Evolutionary conservation across 2,329 filamentous ascomycete species (phyloP).

Genomic region (Hymenoscyphus linearis): DNA sequence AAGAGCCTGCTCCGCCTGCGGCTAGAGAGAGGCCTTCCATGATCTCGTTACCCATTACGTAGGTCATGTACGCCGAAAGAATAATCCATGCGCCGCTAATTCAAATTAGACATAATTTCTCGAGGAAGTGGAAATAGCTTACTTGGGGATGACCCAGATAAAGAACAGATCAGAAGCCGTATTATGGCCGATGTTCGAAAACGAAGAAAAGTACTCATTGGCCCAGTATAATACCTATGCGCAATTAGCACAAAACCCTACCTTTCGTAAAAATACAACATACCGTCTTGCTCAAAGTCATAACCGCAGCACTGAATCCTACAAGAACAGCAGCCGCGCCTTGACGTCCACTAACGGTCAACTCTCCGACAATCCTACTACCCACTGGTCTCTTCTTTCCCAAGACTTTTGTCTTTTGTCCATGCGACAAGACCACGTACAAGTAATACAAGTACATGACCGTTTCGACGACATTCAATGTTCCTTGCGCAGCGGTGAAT

Average conservation of each 20-base stretch:
- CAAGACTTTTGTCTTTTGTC: constrained; percentile 29
- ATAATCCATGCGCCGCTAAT: constrained; percentile 59
- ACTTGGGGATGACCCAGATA: constrained; percentile 65
- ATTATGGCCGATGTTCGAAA: constrained; percentile 59
- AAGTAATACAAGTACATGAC: constrained; percentile 55
- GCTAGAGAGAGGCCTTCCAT: constrained; percentile 50
- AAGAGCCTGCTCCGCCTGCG: constrained; percentile 22
- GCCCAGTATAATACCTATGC: constrained; percentile 39
- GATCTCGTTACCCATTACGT: constrained; percentile 56
- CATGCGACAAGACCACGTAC: constrained; percentile 43
- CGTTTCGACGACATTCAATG: constrained; percentile 56
- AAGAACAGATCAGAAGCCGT: constrained; percentile 45
- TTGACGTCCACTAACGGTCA: constrained; percentile 44
- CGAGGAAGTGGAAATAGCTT: constrained; percentile 31
- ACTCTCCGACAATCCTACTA: constrained; percentile 43
- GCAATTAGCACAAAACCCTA: constrained; percentile 1
- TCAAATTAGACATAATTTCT: constrained; percentile 15
- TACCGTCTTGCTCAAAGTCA: constrained; percentile 65
- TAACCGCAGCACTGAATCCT: constrained; percentile 52
- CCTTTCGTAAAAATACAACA: constrained; percentile 48
- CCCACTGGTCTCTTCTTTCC: constrained; percentile 30
- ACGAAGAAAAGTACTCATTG: constrained; percentile 56
- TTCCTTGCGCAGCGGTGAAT: constrained; percentile 58
- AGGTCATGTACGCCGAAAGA: constrained; percentile 57
- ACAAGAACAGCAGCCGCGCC: constrained; percentile 53